A percentile compares a stretch with the other conserved stretches of the same genome.
These are phyloP conservation scores for Geranium rotundifolium DNA, from an alignment of 345 rosid genomes.

Conservation along the genomic window DNA sequence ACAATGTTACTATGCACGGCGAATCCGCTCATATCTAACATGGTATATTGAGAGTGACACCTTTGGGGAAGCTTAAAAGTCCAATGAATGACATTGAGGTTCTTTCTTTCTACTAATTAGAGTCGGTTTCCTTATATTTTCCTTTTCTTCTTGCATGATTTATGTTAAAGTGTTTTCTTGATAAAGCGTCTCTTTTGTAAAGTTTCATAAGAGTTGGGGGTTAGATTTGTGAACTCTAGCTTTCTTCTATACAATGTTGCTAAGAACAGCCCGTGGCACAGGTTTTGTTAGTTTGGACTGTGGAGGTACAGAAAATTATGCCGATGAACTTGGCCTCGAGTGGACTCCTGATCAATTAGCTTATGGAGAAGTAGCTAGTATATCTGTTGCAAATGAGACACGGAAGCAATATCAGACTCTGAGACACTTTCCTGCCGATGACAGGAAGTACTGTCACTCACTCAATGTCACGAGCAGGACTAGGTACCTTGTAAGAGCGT, in stretches of 20 bases:
- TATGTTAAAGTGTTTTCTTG: no score
- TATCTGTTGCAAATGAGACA: conserved; percentile 52
- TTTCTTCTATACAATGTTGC: background rate
- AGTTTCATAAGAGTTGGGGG: background rate
- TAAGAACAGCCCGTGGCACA: conserved; percentile 17
- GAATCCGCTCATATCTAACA: no score
- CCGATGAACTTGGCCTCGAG: conserved; percentile 69
- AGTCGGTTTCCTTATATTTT: background rate
- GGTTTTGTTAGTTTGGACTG: conserved; percentile 95
- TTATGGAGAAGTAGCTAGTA: conserved; percentile 51
- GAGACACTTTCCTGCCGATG: conserved; percentile 89
- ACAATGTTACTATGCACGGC: no score
- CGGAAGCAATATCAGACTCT: conserved; percentile 65
- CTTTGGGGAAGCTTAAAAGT: no score
- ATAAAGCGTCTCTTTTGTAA: no score
- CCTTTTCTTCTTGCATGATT: no score
- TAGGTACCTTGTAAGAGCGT: conserved; percentile 82
- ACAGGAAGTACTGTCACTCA: conserved; percentile 79
- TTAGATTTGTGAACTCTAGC: background rate
- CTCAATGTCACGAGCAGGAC: conserved; percentile 60
- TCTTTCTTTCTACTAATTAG: no score
- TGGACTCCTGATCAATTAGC: conserved; percentile 67
- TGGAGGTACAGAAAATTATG: conserved; percentile 61
- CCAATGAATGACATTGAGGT: no score
- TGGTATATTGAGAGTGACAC: no score